Base-by-base conservation (phyloP, 495 filamentous ascomycete species). In the Cudoniella acicularis region DNA sequence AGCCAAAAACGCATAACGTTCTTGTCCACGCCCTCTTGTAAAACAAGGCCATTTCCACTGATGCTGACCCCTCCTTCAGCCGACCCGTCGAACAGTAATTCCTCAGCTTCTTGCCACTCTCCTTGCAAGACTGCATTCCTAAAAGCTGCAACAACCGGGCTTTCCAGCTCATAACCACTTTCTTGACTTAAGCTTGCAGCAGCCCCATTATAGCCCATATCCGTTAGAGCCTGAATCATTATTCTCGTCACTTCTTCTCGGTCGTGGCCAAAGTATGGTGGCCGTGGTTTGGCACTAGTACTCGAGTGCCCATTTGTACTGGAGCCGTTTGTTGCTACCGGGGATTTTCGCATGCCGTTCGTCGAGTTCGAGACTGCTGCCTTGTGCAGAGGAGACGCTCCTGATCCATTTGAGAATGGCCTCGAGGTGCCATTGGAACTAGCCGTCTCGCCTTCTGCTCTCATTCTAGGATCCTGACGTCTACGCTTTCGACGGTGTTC, bases 231-330 rank as follows among this genome's bases (percentile, higher is more conserved):
- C 72, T 99, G 94, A 64, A 98, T 95, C 61, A 97, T 71, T 52
- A 99, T 89, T 52, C 94, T 80, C 6, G 94, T 94, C 10, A 98
- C 87, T 73, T 99, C 92, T 75, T 95, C 93, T 67, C 91, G 86
- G 69, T 92, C 86, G 69, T 99, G 93, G 20, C 91, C 92, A 62
- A 83, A 87, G 60, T 81, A 83, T 0, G 61, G 68, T 10, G 64
- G 59, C 8, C 64, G 56, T 21, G 23, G 46, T 20, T 53, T 66
- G 30, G 47, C 51, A 46, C 64, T 69, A 16, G 55, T 50, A 36
- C 30, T 58, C 23, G 53, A 57, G 66, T 72, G 59, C 54, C 72
- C 54, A 68, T 74, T 49, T 65, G 67, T 63, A 41, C n/a, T 54
- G 8, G 73, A 69, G 2, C 77, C 73, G 61, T 78, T 79, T 25